Conservation (phyloP, 192 early-diverging fungal species). For the Physocladia obscura region DNA sequence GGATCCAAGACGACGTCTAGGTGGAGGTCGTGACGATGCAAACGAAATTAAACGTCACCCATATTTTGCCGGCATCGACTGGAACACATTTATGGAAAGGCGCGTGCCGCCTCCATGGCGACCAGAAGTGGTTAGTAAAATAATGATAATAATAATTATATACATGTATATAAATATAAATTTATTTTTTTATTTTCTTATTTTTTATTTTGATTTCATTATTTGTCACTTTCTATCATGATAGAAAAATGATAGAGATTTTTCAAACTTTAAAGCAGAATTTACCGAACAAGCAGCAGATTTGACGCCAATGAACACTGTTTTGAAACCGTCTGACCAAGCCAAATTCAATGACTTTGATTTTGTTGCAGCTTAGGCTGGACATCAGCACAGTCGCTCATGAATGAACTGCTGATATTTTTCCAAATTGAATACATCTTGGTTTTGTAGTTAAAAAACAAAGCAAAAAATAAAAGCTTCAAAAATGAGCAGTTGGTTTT, state of each 20-base stretch:
- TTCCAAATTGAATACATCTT: too few relatives aligned
- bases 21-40: constrained; percentile 81
- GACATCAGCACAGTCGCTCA: not conserved
- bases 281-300: constrained; percentile 86
- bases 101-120: constrained; percentile 82
- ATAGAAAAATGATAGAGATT: constrained; percentile 76
- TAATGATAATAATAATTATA: not conserved
- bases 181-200: not conserved
- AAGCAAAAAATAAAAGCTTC: too few relatives aligned
- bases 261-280: constrained; percentile 97
- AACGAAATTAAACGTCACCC: constrained; percentile 94
- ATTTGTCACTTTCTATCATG: not conserved
- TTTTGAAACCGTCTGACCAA: constrained; percentile 73
- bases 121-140: constrained; percentile 77
- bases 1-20: constrained; percentile 84
- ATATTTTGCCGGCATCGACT: constrained; percentile 93
- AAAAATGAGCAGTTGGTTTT: too few relatives aligned
- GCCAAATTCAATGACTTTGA: constrained; percentile 89
- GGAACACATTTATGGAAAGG: constrained; percentile 90
- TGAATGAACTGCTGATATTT: too few relatives aligned
- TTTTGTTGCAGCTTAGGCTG: constrained; percentile 87
- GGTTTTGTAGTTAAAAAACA: too few relatives aligned
- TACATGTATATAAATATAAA: not conserved
- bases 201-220: constrained; percentile 8
- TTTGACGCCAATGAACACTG: constrained; percentile 85